Evolutionary conservation across 345 rosid genomes (phyloP), one percentile per base, ranked within the genome.

Genomic region (Populus davidiana): DNA sequence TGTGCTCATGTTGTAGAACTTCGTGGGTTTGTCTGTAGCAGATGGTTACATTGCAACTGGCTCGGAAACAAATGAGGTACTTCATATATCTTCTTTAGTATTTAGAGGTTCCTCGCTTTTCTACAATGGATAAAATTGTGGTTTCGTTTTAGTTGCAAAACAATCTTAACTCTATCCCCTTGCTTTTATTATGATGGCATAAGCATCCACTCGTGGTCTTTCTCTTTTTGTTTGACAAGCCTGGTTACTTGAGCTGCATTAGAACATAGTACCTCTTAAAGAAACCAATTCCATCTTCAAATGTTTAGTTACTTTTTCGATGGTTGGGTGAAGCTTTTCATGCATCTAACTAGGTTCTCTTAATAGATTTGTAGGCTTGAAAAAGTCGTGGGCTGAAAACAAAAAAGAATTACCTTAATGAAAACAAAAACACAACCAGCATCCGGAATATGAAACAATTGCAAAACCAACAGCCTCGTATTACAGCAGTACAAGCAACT

Each of bases 31-130:
- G 82, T 92, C 98, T 5, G 97, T 91, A 47, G 88, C 96, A 63
- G 91, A 96, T 87, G 99, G 99, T 77, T 96, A 93, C 79, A 93
- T 96, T 82, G 99, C 97, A 25, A 93, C 99, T 16, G 99, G 98
- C 73, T 96, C 99, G 27, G 98, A 93, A 89, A 96, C 96, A 69
- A 96, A 93, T 68, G 99, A 96, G 99, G 99, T 96, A 89, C 65
- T 73, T 13, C n/a, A 67, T 33, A 8, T 79, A 2, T 44, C 65
- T 25, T 35, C 16, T 16, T 41, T 64, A 36, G 67, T 59, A n/a
- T 62, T 25, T 39, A 36, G 50, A 12, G 72, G 56, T 70, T 25
- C 54, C 49, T 74, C 5, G 29, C 39, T 21, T 59, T 77, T 67
- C 43, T 6, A 31, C 44, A 18, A 56, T 56, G 27, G 13, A 56